These are phyloP conservation scores for Mariannaea elegans DNA, from an alignment of 2,329 filamentous ascomycete species.

Conservation along the genomic window DNA sequence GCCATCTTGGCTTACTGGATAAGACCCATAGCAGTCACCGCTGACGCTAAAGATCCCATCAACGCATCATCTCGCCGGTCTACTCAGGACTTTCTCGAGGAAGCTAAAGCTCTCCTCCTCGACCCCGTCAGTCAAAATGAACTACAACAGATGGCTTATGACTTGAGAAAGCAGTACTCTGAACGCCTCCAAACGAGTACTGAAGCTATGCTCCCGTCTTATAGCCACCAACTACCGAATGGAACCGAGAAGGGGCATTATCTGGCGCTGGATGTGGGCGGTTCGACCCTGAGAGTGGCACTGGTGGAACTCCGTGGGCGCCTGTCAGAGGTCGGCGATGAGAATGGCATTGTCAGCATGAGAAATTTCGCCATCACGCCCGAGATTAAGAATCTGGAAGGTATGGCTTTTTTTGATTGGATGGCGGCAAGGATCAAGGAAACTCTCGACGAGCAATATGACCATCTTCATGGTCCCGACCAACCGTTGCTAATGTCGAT, in stretches of 20 bases:
- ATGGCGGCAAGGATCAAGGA: constrained; percentile 69
- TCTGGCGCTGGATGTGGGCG: constrained; percentile 73
- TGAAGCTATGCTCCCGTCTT: constrained; percentile 72
- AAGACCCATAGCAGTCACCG: constrained; percentile 49
- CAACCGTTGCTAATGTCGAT: constrained; percentile 66
- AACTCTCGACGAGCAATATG: constrained; percentile 58
- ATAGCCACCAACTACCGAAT: constrained; percentile 70
- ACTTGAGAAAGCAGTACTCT: constrained; percentile 64
- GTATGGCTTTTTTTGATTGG: constrained; percentile 73
- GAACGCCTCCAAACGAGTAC: constrained; percentile 61
- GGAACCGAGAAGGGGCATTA: constrained; percentile 68
- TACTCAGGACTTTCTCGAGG: constrained; percentile 63
- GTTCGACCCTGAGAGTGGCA: constrained; percentile 72
- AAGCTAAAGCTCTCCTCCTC: constrained; percentile 63
- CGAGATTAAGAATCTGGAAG: constrained; percentile 64
- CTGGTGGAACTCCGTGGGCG: constrained; percentile 67
- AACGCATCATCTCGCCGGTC: constrained; percentile 38
- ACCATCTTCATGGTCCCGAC: constrained; percentile 47
- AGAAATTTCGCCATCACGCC: constrained; percentile 65
- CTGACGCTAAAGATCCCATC: constrained; percentile 33
- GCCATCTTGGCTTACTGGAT: constrained; percentile 65
- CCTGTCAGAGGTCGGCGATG: constrained; percentile 46
- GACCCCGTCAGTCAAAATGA: constrained; percentile 56
- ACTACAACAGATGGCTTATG: constrained; percentile 56
- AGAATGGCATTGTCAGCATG: constrained; percentile 63